Conservation (phyloP, 2,329 filamentous ascomycete genomes). For the Onygenales sp. region DNA sequence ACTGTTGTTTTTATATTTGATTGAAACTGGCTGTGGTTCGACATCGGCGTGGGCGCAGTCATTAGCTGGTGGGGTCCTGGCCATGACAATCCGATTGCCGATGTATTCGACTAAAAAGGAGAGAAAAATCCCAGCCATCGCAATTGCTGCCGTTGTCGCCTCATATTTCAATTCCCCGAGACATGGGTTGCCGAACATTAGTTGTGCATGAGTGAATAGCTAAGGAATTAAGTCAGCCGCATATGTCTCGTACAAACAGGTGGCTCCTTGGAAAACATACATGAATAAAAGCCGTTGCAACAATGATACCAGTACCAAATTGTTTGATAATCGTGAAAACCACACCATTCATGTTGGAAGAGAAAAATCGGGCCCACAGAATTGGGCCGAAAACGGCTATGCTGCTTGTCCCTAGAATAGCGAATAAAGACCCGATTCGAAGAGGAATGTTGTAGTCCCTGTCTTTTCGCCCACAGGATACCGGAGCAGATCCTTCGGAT, state of each 20-base stretch:
- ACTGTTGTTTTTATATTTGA: conserved; percentile 15
- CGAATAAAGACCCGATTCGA: conserved; percentile 63
- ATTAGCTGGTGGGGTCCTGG: conserved; percentile 12
- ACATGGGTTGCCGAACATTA: conserved; percentile 66
- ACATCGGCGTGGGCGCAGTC: conserved; percentile 17
- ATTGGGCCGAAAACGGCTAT: conserved; percentile 63
- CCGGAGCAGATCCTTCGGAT: conserved; percentile 15
- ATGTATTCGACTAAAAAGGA: conserved; percentile 63
- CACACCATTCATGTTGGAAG: conserved; percentile 37
- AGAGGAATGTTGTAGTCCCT: conserved; percentile 59
- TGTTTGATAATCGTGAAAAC: conserved; percentile 49
- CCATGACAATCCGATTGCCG: conserved; percentile 48
- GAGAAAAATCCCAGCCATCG: conserved; percentile 65
- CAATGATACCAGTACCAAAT: conserved; percentile 64
- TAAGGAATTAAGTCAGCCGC: conserved; percentile 21
- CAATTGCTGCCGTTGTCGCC: conserved; percentile 57
- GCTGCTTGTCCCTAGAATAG: conserved; percentile 57
- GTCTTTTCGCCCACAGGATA: conserved; percentile 38
- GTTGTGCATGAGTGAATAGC: conserved; percentile 61
- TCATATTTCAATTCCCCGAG: conserved; percentile 59
- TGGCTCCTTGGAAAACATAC: conserved; percentile 24
- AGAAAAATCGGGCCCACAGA: conserved; percentile 49
- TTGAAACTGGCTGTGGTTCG: conserved; percentile 20
- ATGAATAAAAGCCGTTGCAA: conserved; percentile 62
- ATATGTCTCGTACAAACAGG: not conserved